Evolutionary conservation across 2,329 filamentous ascomycete species (phyloP).

Genomic region (Rutstroemia sp.): DNA sequence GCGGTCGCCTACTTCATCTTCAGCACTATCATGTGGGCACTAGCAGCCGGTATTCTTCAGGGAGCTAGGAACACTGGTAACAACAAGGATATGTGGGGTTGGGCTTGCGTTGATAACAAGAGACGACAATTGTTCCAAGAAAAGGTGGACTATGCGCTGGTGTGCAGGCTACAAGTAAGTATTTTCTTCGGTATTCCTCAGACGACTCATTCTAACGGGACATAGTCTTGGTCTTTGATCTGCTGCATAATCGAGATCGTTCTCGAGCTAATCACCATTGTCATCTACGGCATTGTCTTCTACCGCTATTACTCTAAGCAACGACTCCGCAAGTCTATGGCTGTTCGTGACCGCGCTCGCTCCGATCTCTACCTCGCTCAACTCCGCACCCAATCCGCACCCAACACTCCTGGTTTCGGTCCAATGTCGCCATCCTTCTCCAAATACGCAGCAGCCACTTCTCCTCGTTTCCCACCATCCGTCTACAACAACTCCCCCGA

Average conservation of each 20-base stretch:
- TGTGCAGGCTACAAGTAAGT: conserved; percentile 79
- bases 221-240: conserved; percentile 85
- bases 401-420: conserved; percentile 86
- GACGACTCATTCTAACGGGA: conserved; percentile 8
- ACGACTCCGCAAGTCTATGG: conserved; percentile 93
- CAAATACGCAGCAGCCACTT: conserved; percentile 22
- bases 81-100: conserved; percentile 93
- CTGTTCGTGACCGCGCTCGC: conserved; percentile 85
- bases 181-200: neutral
- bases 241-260: conserved; percentile 97
- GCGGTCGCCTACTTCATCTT: conserved; percentile 90
- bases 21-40: conserved; percentile 85
- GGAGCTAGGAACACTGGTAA: conserved; percentile 63
- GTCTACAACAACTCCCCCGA: conserved; percentile 46
- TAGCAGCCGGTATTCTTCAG: conserved; percentile 80
- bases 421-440: conserved; percentile 54
- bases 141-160: conserved; percentile 78
- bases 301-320: conserved; percentile 97
- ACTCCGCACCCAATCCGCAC: conserved; percentile 76
- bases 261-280: conserved; percentile 83
- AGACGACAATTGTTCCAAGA: conserved; percentile 69
- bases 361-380: conserved; percentile 91
- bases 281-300: conserved; percentile 90
- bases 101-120: conserved; percentile 90
- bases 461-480: conserved; percentile 53